Conservation (phyloP, 441 rosid species). For the Corymbia citriodora region DNA sequence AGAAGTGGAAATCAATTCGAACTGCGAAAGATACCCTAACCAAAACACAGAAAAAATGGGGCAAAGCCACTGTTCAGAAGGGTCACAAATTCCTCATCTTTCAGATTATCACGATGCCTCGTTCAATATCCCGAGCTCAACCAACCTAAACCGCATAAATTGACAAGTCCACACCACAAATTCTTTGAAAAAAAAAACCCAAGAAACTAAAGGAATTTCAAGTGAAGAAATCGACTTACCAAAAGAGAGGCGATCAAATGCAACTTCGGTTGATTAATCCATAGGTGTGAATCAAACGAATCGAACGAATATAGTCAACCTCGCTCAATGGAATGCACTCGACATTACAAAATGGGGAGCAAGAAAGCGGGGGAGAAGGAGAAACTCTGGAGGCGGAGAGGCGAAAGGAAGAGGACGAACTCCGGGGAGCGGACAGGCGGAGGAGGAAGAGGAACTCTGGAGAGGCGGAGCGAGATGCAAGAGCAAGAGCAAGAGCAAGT, state of each 20-base stretch:
- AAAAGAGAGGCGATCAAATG: background rate
- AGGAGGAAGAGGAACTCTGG: background rate
- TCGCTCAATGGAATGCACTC: background rate
- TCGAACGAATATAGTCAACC: background rate
- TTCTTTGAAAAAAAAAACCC: background rate
- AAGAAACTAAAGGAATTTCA: background rate
- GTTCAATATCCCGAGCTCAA: background rate
- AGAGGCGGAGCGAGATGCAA: background rate
- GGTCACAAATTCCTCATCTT: background rate
- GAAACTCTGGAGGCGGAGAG: background rate
- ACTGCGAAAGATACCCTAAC: background rate
- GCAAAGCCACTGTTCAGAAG: background rate
- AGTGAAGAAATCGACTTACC: background rate
- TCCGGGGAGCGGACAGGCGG: background rate
- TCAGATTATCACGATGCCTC: background rate
- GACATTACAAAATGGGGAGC: background rate
- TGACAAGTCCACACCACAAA: background rate
- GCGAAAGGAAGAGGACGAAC: background rate
- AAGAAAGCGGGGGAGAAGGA: background rate
- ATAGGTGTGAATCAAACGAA: background rate
- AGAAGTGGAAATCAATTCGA: background rate
- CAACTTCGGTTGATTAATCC: background rate
- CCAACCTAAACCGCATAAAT: background rate
- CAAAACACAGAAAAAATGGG: background rate
- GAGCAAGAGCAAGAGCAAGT: background rate